Evolutionary conservation across 179 eudicot species (phyloP).

Genomic region (Amaranthus tricolor): DNA sequence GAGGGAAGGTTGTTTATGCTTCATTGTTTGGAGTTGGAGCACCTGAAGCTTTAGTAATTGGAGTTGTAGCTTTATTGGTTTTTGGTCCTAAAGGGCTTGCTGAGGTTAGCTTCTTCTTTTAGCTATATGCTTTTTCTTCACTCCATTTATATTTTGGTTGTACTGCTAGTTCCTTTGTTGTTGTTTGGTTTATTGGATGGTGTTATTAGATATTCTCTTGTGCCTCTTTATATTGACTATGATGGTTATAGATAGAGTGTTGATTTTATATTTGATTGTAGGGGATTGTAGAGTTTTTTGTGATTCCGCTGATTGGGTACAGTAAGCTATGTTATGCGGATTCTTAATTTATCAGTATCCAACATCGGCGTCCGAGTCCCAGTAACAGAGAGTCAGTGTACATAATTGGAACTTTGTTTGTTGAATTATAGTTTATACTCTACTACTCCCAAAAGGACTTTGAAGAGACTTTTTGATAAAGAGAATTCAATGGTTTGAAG

Average conservation of each 20-base stretch:
- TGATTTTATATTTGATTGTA: too few relatives aligned
- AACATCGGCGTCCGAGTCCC: too few relatives aligned
- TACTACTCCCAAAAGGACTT: background rate
- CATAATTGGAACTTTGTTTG: background rate
- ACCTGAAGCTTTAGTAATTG: conserved; percentile 94
- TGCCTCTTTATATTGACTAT: too few relatives aligned
- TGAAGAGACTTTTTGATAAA: background rate
- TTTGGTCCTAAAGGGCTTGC: conserved; percentile 99
- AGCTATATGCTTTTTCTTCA: conserved; percentile 7
- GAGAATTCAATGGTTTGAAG: background rate
- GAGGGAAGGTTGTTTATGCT: conserved; percentile 64
- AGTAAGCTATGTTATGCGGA: too few relatives aligned
- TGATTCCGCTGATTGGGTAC: too few relatives aligned
- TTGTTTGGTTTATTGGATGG: background rate
- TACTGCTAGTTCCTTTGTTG: background rate
- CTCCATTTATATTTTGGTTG: background rate
- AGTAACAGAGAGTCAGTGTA: too few relatives aligned
- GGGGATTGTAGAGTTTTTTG: too few relatives aligned
- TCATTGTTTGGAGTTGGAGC: conserved; percentile 98
- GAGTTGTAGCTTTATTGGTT: conserved; percentile 93
- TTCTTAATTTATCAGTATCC: too few relatives aligned
- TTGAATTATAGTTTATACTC: background rate
- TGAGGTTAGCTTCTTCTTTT: conserved; percentile 51
- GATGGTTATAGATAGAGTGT: too few relatives aligned
- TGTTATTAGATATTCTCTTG: background rate